Percentiles rank a stretch among this genome's conserved stretches.
phyloP scores from a whole-genome alignment of 768 basidiomycete species.

The Ephemerocybe angulata region DNA sequence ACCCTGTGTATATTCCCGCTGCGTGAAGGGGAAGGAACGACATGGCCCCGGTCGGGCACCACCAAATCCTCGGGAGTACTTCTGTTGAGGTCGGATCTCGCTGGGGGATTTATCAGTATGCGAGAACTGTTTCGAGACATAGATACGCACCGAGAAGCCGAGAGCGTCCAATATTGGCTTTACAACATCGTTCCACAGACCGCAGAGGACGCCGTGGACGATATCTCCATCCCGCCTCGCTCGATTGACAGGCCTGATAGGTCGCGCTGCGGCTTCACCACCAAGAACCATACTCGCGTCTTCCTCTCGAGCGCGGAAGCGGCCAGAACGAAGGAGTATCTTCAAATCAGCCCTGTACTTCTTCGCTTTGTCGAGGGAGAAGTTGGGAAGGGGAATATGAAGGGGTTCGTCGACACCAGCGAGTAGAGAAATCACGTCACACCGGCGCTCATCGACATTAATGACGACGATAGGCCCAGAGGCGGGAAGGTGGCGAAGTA shows the following conservation, averaged over 20 bases:
- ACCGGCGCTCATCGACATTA: conserved; percentile 14
- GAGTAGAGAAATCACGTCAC: conserved; percentile 18
- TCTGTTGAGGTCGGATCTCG: not conserved
- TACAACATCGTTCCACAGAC: not conserved
- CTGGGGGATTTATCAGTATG: not conserved
- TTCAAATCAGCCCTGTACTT: not conserved
- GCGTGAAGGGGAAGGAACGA: conserved; percentile 36
- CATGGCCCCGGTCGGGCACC: conserved; percentile 24
- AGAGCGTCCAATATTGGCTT: not conserved
- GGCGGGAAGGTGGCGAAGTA: conserved; percentile 6
- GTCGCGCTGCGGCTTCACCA: no score
- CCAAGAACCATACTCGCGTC: not conserved
- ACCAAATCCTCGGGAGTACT: no score
- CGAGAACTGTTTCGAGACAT: not conserved
- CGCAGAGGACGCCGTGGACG: not conserved
- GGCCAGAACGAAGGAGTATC: not conserved
- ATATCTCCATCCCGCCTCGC: not conserved
- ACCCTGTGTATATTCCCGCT: conserved; percentile 26
- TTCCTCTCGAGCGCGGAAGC: not conserved
- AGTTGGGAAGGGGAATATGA: conserved; percentile 10
- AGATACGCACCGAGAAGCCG: not conserved
- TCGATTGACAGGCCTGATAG: not conserved
- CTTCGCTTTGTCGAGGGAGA: not conserved
- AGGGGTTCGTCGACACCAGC: conserved; percentile 1
- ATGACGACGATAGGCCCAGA: conserved; percentile 18